Percentiles rank a stretch among this genome's conserved stretches.
These are phyloP conservation scores for Theileria annulata DNA, from an alignment of 169 alveolate species.

Conservation along the genomic window DNA sequence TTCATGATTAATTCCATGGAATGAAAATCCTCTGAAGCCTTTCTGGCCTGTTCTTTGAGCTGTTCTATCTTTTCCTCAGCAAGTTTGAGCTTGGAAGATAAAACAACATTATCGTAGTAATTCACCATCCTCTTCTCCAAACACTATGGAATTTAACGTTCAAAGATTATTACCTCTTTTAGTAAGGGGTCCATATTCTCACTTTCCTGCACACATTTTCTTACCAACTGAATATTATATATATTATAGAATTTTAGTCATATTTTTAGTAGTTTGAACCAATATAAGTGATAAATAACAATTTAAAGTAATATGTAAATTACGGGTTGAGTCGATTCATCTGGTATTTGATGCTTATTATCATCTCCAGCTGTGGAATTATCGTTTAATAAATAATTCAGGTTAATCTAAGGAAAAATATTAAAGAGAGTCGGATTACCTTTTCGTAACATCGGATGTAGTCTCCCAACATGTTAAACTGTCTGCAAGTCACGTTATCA, in stretches of 20 bases:
- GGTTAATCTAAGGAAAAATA: neutral
- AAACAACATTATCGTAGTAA: conserved; percentile 19
- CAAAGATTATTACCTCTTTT: neutral
- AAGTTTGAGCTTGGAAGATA: conserved; percentile 29
- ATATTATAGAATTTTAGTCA: too few species aligned
- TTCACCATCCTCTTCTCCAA: conserved; percentile 12
- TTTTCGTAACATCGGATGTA: conserved; percentile 53
- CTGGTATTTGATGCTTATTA: neutral
- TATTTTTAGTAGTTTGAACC: too few species aligned
- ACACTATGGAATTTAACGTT: neutral
- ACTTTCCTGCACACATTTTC: neutral
- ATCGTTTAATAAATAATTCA: neutral
- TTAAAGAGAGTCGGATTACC: conserved; percentile 4
- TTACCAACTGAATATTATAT: neutral
- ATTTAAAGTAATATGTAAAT: too few species aligned
- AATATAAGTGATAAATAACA: neutral
- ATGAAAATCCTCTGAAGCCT: conserved; percentile 37
- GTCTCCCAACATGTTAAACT: conserved; percentile 64
- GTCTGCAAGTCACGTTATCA: conserved; percentile 44
- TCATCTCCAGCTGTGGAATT: neutral
- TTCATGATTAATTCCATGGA: conserved; percentile 57
- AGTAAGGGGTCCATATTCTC: neutral
- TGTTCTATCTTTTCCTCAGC: conserved; percentile 42
- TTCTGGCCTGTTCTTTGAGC: conserved; percentile 22
- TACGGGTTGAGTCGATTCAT: neutral